Base-by-base conservation (phyloP, 23 red algal species). In the Gracilariopsis chorda region DNA sequence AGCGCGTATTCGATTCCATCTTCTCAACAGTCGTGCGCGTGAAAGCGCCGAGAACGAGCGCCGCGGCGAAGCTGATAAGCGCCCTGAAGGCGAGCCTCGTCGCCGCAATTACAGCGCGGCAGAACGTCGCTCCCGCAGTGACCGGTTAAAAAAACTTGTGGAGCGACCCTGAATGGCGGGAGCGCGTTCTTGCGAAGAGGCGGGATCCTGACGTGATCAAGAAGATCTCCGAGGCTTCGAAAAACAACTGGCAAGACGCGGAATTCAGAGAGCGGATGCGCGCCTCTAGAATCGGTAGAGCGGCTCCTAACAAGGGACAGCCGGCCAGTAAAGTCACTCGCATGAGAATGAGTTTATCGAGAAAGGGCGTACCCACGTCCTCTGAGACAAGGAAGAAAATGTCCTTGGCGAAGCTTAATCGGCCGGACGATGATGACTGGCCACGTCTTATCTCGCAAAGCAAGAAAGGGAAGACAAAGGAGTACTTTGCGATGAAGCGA, bases 401-500 rank as follows among this genome's bases (percentile, higher is more conserved):
- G 74, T 79, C 70, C 56, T 23, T 33, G 37, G 49, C 88, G 24
- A 62, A 78, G n/a, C 74, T 80, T 1, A 80, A 80, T 56, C 52
- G 77, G 52, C 72, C 88, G 10, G 72, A 79, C 21, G 85, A 52
- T 17, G 77, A 91, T 44, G 74, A 80, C 39, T 91, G 88, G 88
- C 74, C 58, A 25, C 53, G 88, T 34, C 73, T 80, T 16, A 91
- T 91, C 48, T 79, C 70, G 24, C 55, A 91, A 42, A 82, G 62
- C 20, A 91, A 82, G 88, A 91, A 82, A 49, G 88, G 88, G 11
- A 91, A 82, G 59, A 91, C 88, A 7, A 80, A 73, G n/a, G 77
- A 91, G 33, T 91, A 82, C 27, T 91, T 82, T 32, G 7, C 68
- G 23, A 65, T 91, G 88, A 36, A 75, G 10, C 29, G 75, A 7